Percentiles rank a stretch among this genome's conserved stretches.
These are phyloP conservation scores for Sungouiozyma ichnusensis DNA, from an alignment of 805 yeast genomes.

Conservation along the genomic window DNA sequence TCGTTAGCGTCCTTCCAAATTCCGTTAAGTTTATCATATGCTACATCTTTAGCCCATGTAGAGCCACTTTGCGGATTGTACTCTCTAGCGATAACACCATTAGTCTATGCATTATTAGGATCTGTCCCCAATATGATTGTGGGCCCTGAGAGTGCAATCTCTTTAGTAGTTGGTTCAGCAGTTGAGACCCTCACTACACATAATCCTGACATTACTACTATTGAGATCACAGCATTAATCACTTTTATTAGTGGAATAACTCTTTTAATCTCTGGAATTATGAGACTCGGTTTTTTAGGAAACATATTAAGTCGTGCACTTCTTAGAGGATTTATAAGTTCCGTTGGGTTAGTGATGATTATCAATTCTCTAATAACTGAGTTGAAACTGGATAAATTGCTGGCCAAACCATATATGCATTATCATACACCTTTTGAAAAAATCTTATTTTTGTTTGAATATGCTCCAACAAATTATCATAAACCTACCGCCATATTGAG, in stretches of 20 bases:
- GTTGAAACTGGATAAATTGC: slow-evolving; percentile 49
- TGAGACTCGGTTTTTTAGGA: slow-evolving; percentile 80
- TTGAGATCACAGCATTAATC: slow-evolving; percentile 55
- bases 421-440: slow-evolving; percentile 68
- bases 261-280: slow-evolving; percentile 60
- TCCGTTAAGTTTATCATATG: slow-evolving; percentile 65
- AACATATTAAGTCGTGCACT: slow-evolving; percentile 68
- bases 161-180: slow-evolving; percentile 72
- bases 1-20: slow-evolving; percentile 86
- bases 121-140: slow-evolving; percentile 84
- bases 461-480: slow-evolving; percentile 40
- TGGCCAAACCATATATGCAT: slow-evolving; percentile 38
- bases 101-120: slow-evolving; percentile 69
- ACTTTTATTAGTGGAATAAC: slow-evolving; percentile 68
- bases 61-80: slow-evolving; percentile 74
- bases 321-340: slow-evolving; percentile 73
- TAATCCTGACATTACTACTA: slow-evolving; percentile 33
- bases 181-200: slow-evolving; percentile 46
- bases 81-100: slow-evolving; percentile 67
- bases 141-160: slow-evolving; percentile 86
- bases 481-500: slow-evolving; percentile 55
- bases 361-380: slow-evolving; percentile 64
- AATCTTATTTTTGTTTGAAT: slow-evolving; percentile 41
- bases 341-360: slow-evolving; percentile 78
- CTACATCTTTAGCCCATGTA: slow-evolving; percentile 73